Conservation (phyloP, 2,329 filamentous ascomycete species). For the Ophiobolus disseminans region DNA sequence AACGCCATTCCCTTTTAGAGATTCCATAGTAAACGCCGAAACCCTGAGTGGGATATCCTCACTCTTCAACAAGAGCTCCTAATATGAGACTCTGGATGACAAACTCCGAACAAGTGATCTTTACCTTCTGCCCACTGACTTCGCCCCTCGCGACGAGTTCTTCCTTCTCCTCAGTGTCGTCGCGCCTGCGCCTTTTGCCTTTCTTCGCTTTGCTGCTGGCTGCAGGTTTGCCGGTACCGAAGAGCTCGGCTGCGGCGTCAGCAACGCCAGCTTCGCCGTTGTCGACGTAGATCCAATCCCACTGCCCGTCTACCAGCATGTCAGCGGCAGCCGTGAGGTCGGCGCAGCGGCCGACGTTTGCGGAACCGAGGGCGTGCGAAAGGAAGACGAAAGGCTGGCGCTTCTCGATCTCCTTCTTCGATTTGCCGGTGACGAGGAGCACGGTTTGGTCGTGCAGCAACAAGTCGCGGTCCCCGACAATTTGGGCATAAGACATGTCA, state of each 20-base stretch:
- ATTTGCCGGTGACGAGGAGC: conserved; percentile 73
- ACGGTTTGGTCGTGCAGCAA: conserved; percentile 71
- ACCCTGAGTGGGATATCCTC: no score
- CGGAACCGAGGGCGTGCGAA: conserved; percentile 77
- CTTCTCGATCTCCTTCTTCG: conserved; percentile 67
- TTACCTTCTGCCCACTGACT: conserved; percentile 61
- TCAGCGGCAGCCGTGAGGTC: conserved; percentile 70
- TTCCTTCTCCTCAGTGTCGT: conserved; percentile 35
- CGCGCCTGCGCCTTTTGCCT: conserved; percentile 55
- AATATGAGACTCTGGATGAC: conserved; percentile 92
- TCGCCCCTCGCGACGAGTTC: conserved; percentile 38
- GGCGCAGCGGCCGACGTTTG: conserved; percentile 67
- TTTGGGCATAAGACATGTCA: conserved; percentile 35
- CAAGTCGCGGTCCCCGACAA: conserved; percentile 58
- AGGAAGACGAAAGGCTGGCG: conserved; percentile 81
- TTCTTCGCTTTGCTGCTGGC: conserved; percentile 32
- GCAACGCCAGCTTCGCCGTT: conserved; percentile 67
- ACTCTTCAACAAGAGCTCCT: conserved; percentile 74
- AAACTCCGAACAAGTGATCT: conserved; percentile 81
- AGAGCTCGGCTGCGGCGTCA: conserved; percentile 61
- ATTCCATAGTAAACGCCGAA: neutral
- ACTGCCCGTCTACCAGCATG: conserved; percentile 65
- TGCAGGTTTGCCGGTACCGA: conserved; percentile 36
- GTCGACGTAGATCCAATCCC: conserved; percentile 83
- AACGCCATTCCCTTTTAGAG: neutral